Evolutionary conservation across 2,329 filamentous ascomycete genomes (phyloP), one percentile per base, ranked within the genome.

Genomic region (Penicillium sp.): DNA sequence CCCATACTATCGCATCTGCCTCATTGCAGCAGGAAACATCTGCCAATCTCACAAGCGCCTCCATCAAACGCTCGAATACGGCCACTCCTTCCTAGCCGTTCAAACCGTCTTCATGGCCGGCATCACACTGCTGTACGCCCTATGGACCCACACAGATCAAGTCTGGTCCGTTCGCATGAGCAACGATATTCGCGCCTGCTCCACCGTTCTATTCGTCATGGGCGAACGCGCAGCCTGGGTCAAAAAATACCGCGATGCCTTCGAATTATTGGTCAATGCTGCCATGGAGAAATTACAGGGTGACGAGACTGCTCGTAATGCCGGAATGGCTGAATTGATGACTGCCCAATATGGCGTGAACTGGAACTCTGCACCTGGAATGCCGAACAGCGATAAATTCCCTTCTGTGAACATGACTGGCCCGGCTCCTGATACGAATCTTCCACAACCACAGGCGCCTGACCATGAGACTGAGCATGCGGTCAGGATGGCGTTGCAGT

Each of bases 121-220:
- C 0, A 73, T 74, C 10, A 74, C 71, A 1, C 58, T 74, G 11
- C 63, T 74, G 16, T 73, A 73, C 49, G 69, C 70, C 1, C 60
- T 74, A 14, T 74, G 71, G 71, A 79, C 75, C 2, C 75, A 77
- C 40, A 75, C 72, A n/a, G 71, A 76, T 39, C 66, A 69, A 31
- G 71, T 79, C 9, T 81, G 78, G 78, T 79, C 77, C 9, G 73
- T 80, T n/a, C 70, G 71, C 5, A 72, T 80, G 52, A 77, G 77
- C 58, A 78, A 81, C 58, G 77, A 81, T 44, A 74, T 81, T 46
- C 76, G 79, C 32, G 77, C 78, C 3, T 80, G 77, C 64, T 79
- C 77, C 1, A 71, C 77, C 1, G 77, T 80, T 1, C 67, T 81
- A 1, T 80, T 79, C 47, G 77, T 80, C 38, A 81, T 81, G 77